Evolutionary conservation across 2,329 filamentous ascomycete species (phyloP).

Genomic region (Calonectria honghensis): DNA sequence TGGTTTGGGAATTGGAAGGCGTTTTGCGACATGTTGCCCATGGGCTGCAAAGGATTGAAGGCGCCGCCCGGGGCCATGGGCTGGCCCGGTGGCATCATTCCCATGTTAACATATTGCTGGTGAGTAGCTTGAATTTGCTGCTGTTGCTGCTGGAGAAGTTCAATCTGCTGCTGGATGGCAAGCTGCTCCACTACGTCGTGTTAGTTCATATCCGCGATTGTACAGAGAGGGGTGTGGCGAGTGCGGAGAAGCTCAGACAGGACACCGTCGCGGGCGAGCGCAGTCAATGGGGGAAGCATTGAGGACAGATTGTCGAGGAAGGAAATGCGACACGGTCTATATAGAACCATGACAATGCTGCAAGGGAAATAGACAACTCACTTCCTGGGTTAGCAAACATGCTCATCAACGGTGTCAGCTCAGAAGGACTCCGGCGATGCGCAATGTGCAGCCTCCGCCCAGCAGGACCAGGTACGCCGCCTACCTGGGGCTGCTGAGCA

Average conservation of each 20-base stretch:
- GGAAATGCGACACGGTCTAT: neutral
- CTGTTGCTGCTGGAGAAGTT: constrained; percentile 97
- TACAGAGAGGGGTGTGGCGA: neutral
- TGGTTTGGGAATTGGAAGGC: constrained; percentile 93
- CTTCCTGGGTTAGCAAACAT: constrained; percentile 82
- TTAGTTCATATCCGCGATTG: constrained; percentile 45
- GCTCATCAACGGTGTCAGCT: constrained; percentile 98
- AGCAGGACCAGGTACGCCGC: constrained; percentile 81
- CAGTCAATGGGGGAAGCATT: constrained; percentile 9
- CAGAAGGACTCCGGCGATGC: constrained; percentile 96
- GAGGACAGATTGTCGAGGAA: neutral
- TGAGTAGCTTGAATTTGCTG: constrained; percentile 97
- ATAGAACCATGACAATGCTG: constrained; percentile 6
- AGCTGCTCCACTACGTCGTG: constrained; percentile 89
- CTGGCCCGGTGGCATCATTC: constrained; percentile 92
- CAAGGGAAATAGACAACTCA: constrained; percentile 65
- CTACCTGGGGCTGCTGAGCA: constrained; percentile 69
- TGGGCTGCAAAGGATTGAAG: constrained; percentile 87
- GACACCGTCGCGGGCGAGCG: neutral
- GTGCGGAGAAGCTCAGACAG: constrained; percentile 17
- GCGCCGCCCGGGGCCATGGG: constrained; percentile 79
- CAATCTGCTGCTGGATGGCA: constrained; percentile 98
- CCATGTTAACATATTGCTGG: constrained; percentile 98
- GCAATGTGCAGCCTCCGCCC: constrained; percentile 97
- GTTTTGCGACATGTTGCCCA: constrained; percentile 86